phyloP scores from a whole-genome alignment of 2,329 filamentous ascomycete genomes.

The Exophiala spinifera region DNA sequence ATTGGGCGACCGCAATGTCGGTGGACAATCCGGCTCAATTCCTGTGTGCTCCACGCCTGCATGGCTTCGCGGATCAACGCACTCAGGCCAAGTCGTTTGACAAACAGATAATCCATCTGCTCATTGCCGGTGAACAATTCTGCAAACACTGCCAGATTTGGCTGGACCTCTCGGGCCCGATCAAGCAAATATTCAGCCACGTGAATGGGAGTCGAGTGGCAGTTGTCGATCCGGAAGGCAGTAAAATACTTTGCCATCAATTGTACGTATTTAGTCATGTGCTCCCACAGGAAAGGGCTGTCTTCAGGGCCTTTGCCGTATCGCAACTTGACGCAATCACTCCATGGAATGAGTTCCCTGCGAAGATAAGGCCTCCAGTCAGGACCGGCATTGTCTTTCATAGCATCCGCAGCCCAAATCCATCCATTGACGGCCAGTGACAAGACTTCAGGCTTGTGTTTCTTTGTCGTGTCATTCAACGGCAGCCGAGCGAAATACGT shows the following conservation, averaged over 20 bases:
- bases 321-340: constrained; percentile 94
- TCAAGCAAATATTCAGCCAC: constrained; percentile 95
- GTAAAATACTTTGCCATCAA: constrained; percentile 92
- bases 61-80: constrained; percentile 94
- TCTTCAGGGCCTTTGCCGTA: constrained; percentile 79
- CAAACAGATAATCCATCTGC: constrained; percentile 93
- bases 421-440: constrained; percentile 94
- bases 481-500: constrained; percentile 91
- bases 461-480: constrained; percentile 70
- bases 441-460: constrained; percentile 71
- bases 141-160: constrained; percentile 86
- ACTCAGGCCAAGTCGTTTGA: constrained; percentile 85
- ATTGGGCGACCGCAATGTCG: constrained; percentile 90
- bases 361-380: constrained; percentile 90
- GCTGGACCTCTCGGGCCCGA: constrained; percentile 81
- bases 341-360: constrained; percentile 95
- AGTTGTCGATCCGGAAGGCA: constrained; percentile 96
- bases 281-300: constrained; percentile 91
- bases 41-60: constrained; percentile 95
- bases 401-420: constrained; percentile 96
- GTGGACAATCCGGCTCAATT: constrained; percentile 89
- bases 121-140: constrained; percentile 96
- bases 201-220: constrained; percentile 90
- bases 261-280: constrained; percentile 89
- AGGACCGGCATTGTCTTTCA: constrained; percentile 89